phyloP scores from a whole-genome alignment of 306 rosid species.

The Erythrophleum fordii region DNA sequence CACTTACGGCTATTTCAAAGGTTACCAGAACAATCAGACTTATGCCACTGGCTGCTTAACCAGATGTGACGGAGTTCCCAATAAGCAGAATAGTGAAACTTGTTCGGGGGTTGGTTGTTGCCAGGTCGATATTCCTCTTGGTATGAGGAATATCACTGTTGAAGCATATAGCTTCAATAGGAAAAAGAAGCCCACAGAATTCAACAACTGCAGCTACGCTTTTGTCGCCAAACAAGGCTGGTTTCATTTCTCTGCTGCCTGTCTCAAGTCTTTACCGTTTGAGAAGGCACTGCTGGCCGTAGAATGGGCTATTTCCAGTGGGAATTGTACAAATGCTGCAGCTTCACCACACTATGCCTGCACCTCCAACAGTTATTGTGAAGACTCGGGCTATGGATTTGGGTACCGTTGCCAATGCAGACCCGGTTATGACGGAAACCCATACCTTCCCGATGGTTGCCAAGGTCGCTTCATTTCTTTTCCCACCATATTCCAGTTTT shows the following conservation, averaged over 20 bases:
- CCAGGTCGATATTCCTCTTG: constrained; percentile 21
- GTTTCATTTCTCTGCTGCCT: constrained; percentile 7
- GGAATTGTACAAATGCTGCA: background rate
- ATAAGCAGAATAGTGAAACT: background rate
- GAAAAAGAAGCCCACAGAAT: no score
- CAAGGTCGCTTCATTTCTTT: background rate
- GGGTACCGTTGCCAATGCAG: background rate
- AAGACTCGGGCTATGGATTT: background rate
- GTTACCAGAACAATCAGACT: background rate
- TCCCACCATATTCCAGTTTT: no score
- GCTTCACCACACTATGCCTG: background rate
- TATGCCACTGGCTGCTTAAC: constrained; percentile 34
- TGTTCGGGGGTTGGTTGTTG: constrained; percentile 38
- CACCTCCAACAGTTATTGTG: background rate
- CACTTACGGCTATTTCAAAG: background rate
- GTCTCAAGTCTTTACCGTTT: background rate
- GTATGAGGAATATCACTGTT: background rate
- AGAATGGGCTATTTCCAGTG: background rate
- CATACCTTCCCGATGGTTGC: background rate
- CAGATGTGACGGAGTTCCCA: background rate
- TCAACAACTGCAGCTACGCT: constrained; percentile 30
- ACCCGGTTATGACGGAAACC: background rate
- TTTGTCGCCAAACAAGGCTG: constrained; percentile 31
- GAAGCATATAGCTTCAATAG: rapidly evolving
- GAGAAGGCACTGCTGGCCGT: background rate